Percentiles rank a stretch among this genome's conserved stretches.
Conservation (phyloP, 1,284 basidiomycete species). For the Boletus hoseneyae region DNA sequence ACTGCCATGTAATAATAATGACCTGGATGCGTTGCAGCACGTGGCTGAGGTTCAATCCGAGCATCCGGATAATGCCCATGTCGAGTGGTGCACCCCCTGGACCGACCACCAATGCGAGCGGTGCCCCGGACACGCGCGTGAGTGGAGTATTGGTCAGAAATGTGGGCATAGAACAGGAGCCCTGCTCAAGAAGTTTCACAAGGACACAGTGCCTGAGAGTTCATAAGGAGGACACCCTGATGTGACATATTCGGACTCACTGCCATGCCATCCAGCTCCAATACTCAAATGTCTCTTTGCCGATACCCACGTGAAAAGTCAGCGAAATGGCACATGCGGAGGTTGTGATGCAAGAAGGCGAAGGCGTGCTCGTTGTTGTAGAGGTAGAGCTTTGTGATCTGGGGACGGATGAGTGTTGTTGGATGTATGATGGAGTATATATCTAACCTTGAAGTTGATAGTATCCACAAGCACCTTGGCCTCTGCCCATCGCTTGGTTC, state of each 20-base stretch:
- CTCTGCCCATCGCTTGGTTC: constrained; percentile 97
- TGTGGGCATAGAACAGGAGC: constrained; percentile 61
- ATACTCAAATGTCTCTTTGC: constrained; percentile 95
- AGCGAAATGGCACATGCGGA: constrained; percentile 81
- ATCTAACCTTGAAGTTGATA: constrained; percentile 76
- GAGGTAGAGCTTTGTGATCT: constrained; percentile 86
- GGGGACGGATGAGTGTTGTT: neutral
- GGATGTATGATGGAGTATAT: neutral
- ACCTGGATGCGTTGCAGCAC: constrained; percentile 84
- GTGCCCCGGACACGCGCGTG: constrained; percentile 30
- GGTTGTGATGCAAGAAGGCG: constrained; percentile 76
- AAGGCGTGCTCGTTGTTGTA: constrained; percentile 83
- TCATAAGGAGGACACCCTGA: neutral
- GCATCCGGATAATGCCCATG: constrained; percentile 47
- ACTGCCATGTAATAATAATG: constrained; percentile 91
- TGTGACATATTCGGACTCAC: constrained; percentile 42
- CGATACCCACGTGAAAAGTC: constrained; percentile 91
- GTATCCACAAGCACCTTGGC: constrained; percentile 95
- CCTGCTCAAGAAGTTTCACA: constrained; percentile 85
- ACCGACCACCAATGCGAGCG: constrained; percentile 16
- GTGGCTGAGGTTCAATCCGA: constrained; percentile 66
- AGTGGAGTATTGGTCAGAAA: constrained; percentile 58
- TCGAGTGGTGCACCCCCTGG: constrained; percentile 38
- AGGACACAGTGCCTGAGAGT: constrained; percentile 73
- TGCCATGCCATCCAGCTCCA: constrained; percentile 97